Evolutionary conservation across 1,284 basidiomycete species (phyloP).

Genomic region (Ceraceosorus guamensis): DNA sequence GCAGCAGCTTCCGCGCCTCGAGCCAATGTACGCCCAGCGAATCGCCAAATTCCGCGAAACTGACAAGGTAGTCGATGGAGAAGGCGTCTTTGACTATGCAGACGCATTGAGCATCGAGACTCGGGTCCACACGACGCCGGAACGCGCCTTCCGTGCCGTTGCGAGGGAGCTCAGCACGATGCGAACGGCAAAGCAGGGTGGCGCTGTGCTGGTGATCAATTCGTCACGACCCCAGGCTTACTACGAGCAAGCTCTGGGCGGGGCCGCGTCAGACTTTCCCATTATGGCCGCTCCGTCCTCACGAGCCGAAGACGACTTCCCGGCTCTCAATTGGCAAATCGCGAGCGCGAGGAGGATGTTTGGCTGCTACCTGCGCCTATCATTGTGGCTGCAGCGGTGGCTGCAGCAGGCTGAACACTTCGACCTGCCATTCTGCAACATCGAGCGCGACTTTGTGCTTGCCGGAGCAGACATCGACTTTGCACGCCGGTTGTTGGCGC

Average conservation of each 20-base stretch:
- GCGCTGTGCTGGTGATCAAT: slow-evolving; percentile 69
- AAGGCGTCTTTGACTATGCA: slow-evolving; percentile 60
- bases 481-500: slow-evolving; percentile 72
- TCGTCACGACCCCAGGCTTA: slow-evolving; percentile 77
- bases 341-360: slow-evolving; percentile 63
- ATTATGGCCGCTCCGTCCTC: slow-evolving; percentile 75
- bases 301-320: slow-evolving; percentile 60
- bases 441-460: slow-evolving; percentile 70
- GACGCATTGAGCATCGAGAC: slow-evolving; percentile 64
- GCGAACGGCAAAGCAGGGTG: slow-evolving; percentile 61
- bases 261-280: slow-evolving; percentile 70
- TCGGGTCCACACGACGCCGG: slow-evolving; percentile 69
- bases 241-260: slow-evolving; percentile 69
- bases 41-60: slow-evolving; percentile 44
- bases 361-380: slow-evolving; percentile 69
- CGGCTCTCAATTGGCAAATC: slow-evolving; percentile 55
- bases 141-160: slow-evolving; percentile 74
- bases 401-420: slow-evolving; percentile 80
- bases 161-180: slow-evolving; percentile 72
- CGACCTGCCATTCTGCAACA: slow-evolving; percentile 79
- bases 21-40: slow-evolving; percentile 64
- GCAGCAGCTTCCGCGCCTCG: slow-evolving; percentile 72
- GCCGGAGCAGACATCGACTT: slow-evolving; percentile 86
- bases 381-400: slow-evolving; percentile 72
- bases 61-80: slow-evolving; percentile 24